Conservation (phyloP, 2,329 filamentous ascomycete species). For the Phyllosticta paracitricarpa region DNA sequence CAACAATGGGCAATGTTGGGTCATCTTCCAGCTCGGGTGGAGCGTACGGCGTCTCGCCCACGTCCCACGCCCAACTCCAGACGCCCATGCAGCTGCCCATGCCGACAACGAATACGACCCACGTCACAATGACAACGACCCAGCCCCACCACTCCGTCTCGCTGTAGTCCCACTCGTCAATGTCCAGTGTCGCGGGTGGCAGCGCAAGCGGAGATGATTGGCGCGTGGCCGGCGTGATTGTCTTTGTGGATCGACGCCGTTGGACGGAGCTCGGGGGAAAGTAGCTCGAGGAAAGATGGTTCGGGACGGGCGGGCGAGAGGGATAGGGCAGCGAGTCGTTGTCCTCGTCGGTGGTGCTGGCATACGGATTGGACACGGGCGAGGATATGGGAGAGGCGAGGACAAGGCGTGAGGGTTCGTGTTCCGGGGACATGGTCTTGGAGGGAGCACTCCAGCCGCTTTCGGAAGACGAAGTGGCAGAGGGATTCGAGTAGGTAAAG, state of each 20-base stretch:
- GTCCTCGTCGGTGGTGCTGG: slow-evolving; percentile 77
- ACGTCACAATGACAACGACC: slow-evolving; percentile 82
- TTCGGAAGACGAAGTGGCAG: slow-evolving; percentile 26
- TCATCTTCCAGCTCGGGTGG: slow-evolving; percentile 94
- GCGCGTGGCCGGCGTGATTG: slow-evolving; percentile 3
- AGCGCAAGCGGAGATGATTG: slow-evolving; percentile 8
- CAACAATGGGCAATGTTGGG: slow-evolving; percentile 84
- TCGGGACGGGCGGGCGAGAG: slow-evolving; percentile 26
- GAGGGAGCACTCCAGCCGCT: slow-evolving; percentile 17
- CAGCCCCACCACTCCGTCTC: slow-evolving; percentile 99
- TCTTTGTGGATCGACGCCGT: slow-evolving; percentile 23
- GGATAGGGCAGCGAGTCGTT: slow-evolving; percentile 56
- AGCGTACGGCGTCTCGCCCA: slow-evolving; percentile 89
- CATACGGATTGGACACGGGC: slow-evolving; percentile 47
- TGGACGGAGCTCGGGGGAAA: slow-evolving; percentile 17
- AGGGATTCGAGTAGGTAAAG: slow-evolving; percentile 30
- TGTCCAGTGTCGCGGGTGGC: slow-evolving; percentile 14
- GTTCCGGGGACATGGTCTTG: slow-evolving; percentile 12
- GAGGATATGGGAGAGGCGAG: slow-evolving; percentile 28
- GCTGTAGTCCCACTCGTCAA: slow-evolving; percentile 72
- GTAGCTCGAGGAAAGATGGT: slow-evolving; percentile 24
- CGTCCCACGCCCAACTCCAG: slow-evolving; percentile 99
- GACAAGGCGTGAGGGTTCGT: slow-evolving; percentile 22
- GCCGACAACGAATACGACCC: slow-evolving; percentile 90
- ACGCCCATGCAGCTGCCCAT: slow-evolving; percentile 93